Evolutionary conservation across 1,284 basidiomycete genomes (phyloP), one percentile per base, ranked within the genome.

Genomic region (Wallemia ichthyophaga): DNA sequence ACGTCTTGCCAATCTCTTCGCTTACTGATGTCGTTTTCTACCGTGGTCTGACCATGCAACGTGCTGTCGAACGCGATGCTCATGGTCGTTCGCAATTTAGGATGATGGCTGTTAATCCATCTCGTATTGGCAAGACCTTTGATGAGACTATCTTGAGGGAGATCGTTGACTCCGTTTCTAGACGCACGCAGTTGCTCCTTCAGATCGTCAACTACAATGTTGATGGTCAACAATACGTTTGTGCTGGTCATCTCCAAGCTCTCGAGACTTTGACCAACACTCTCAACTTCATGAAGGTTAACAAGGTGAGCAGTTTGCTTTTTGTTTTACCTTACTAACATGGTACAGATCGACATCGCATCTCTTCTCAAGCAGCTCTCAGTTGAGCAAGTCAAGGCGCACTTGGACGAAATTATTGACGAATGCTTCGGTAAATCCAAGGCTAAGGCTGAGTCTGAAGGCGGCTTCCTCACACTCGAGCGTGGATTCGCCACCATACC

Each of bases 121-220:
- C 86, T 65, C 82, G 92, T 62, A 86, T 98, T 64, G 87, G 86
- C 48, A 83, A 82, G 70, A 82, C 85, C 2, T 96, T 96, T 76
- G 87, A 80, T 64, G 91, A 96, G 70, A 71, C 63, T 31, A 86
- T 86, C 11, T 76, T 98, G 24, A 80, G 89, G 56, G 92, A 98
- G 72, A 88, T 98, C 56, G 89, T 98, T 61, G 89, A 95, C 65
- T 77, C 77, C 57, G 91, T 96, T 67, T 75, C 84, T 13, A 75
- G 77, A 48, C 74, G 77, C 60, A 89, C 85, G 15, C 76, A 80
- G 27, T 78, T 82, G 61, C 76, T 98, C 1, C 76, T 96, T 15
- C 87, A 98, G 71, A 95, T 96, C 59, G 92, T 95, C 69, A 95
- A 95, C 71, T 88, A 83, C 72, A 96, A 98, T 69, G 92, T 98